These are phyloP conservation scores for Aegilops sharonensis DNA, from an alignment of 176 grass and related monocot species.

Conservation along the genomic window DNA sequence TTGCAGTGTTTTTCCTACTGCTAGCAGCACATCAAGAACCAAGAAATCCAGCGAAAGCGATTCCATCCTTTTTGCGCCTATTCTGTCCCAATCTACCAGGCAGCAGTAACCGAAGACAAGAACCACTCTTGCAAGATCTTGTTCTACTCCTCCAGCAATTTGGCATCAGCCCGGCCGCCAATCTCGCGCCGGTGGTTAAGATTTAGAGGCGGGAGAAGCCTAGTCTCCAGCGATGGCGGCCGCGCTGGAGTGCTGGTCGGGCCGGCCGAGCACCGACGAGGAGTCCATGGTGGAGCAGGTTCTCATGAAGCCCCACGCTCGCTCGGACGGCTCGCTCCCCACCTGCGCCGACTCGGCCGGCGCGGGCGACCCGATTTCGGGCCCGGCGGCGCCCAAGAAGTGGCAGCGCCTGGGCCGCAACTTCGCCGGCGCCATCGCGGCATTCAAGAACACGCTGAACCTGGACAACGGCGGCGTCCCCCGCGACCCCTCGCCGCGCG, in stretches of 20 bases:
- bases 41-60: background rate
- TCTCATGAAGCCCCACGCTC: slow-evolving; percentile 80
- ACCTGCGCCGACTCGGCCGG: slow-evolving; percentile 45
- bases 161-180: background rate
- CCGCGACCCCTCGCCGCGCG: slow-evolving; percentile 57
- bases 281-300: slow-evolving; percentile 95
- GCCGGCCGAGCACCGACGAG: slow-evolving; percentile 95
- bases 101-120: background rate
- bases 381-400: slow-evolving; percentile 56
- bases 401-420: slow-evolving; percentile 92
- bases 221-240: slow-evolving; percentile 63
- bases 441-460: slow-evolving; percentile 86
- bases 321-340: slow-evolving; percentile 73
- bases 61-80: background rate
- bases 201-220: slow-evolving; percentile 24
- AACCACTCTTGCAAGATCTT: slow-evolving; percentile 26
- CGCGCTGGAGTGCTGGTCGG: slow-evolving; percentile 98
- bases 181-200: background rate
- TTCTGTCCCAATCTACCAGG: background rate
- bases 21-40: slow-evolving; percentile 2
- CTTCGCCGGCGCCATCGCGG: slow-evolving; percentile 87
- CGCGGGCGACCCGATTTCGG: slow-evolving; percentile 30
- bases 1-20: background rate
- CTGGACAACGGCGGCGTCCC: slow-evolving; percentile 49
- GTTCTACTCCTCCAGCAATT: slow-evolving; percentile 8